Percentiles rank a stretch among this genome's conserved stretches.
Evolutionary conservation across 495 filamentous ascomycete genomes (phyloP).

Genomic region (Penicillium verhagenii): DNA sequence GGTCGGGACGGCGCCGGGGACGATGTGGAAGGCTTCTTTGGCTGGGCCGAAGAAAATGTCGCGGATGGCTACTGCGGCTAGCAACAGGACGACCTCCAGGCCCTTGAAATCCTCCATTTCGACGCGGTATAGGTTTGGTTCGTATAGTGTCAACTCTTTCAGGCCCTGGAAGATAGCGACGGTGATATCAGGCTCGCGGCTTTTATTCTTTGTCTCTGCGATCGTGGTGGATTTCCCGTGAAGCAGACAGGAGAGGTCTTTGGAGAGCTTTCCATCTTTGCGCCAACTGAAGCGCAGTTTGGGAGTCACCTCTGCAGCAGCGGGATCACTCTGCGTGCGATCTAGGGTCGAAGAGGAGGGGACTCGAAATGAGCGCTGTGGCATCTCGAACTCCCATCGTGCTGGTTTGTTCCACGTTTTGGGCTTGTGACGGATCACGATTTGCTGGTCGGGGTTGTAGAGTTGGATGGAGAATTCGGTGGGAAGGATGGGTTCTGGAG

Average conservation of each 20-base stretch:
- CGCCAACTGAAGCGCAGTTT: conserved; percentile 88
- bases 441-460: conserved; percentile 89
- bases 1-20: conserved; percentile 22
- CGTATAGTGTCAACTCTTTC: conserved; percentile 79
- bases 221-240: conserved; percentile 67
- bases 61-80: conserved; percentile 78
- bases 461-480: conserved; percentile 78
- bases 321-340: conserved; percentile 66
- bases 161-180: conserved; percentile 73
- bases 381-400: conserved; percentile 90
- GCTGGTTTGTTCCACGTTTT: conserved; percentile 76
- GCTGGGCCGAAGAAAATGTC: conserved; percentile 76
- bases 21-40: conserved; percentile 76
- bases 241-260: conserved; percentile 78
- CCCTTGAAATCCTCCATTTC: conserved; percentile 96
- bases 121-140: conserved; percentile 85
- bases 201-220: conserved; percentile 65
- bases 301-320: conserved; percentile 67
- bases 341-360: conserved; percentile 78
- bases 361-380: conserved; percentile 76
- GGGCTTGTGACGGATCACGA: conserved; percentile 66
- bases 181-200: conserved; percentile 90
- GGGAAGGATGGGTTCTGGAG: conserved; percentile 75
- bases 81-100: conserved; percentile 81
- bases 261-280: conserved; percentile 81